Evolutionary conservation across 2,329 filamentous ascomycete genomes (phyloP).

Genomic region (Biscogniauxia mediterranea): DNA sequence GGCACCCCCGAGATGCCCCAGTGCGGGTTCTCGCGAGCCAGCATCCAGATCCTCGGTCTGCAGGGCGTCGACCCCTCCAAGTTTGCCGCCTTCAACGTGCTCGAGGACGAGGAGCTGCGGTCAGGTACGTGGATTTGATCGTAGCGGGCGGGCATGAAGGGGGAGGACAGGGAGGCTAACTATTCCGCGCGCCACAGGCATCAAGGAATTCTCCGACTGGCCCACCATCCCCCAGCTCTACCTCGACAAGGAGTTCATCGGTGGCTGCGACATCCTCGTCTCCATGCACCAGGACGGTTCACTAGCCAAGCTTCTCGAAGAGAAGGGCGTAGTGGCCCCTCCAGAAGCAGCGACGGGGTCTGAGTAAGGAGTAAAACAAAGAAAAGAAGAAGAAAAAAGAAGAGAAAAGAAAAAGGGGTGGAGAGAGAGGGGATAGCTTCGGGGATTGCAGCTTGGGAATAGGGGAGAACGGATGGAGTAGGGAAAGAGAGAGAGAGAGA

Average conservation of each 20-base stretch:
- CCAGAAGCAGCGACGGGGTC: slow-evolving; percentile 44
- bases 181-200: slow-evolving; percentile 54
- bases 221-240: slow-evolving; percentile 98
- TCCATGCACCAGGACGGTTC: slow-evolving; percentile 97
- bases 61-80: slow-evolving; percentile 94
- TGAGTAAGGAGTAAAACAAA: slow-evolving; percentile 22
- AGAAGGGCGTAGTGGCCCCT: slow-evolving; percentile 80
- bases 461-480: neutral
- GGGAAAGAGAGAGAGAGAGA: neutral
- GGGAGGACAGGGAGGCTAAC: slow-evolving; percentile 6
- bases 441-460: slow-evolving; percentile 23
- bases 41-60: slow-evolving; percentile 89
- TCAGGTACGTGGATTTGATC: slow-evolving; percentile 54
- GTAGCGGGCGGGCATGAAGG: neutral
- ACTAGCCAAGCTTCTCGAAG: slow-evolving; percentile 84
- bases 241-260: slow-evolving; percentile 91
- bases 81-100: slow-evolving; percentile 97
- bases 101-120: slow-evolving; percentile 86
- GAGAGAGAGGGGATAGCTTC: slow-evolving; percentile 28
- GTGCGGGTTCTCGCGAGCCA: slow-evolving; percentile 93
- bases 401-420: too few species aligned
- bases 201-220: slow-evolving; percentile 99
- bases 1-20: slow-evolving; percentile 94
- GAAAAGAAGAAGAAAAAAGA: neutral
- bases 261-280: slow-evolving; percentile 95